Conservation (phyloP, 371 early-diverging fungal species). For the Lichtheimia corymbifera region DNA sequence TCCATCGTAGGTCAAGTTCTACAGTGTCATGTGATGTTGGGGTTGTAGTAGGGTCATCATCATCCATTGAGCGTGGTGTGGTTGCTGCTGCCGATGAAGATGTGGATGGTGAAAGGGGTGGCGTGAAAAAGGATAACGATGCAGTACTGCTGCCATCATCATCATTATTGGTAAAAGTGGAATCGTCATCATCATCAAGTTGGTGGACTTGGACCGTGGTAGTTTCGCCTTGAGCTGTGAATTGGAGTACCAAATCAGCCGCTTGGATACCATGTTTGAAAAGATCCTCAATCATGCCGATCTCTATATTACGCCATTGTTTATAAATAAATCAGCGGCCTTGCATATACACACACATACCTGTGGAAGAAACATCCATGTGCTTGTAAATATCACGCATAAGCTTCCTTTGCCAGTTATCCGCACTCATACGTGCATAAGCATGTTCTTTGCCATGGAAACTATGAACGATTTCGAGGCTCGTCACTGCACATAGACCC, state of each 20-base stretch:
- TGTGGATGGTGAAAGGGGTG: no score
- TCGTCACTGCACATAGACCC: slow-evolving; percentile 70
- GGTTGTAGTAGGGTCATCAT: no score
- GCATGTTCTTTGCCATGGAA: neutral
- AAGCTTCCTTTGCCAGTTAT: slow-evolving; percentile 1
- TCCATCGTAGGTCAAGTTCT: neutral
- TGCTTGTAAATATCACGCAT: slow-evolving; percentile 1
- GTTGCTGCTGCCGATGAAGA: neutral
- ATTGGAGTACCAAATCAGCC: neutral
- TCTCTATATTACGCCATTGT: neutral
- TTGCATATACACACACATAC: neutral
- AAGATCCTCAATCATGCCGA: neutral
- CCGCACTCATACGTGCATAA: neutral
- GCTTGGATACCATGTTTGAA: neutral
- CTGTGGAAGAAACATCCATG: neutral
- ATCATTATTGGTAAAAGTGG: neutral
- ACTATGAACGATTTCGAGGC: slow-evolving; percentile 58
- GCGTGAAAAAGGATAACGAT: no score
- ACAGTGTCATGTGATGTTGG: neutral
- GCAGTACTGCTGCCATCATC: neutral
- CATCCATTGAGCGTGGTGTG: neutral
- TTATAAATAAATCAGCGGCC: no score
- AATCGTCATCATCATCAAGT: neutral
- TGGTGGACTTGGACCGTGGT: neutral
- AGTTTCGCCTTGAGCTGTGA: neutral